These are phyloP conservation scores for Simmondsia chinensis DNA, from an alignment of 148 eudicot species.

Conservation along the genomic window DNA sequence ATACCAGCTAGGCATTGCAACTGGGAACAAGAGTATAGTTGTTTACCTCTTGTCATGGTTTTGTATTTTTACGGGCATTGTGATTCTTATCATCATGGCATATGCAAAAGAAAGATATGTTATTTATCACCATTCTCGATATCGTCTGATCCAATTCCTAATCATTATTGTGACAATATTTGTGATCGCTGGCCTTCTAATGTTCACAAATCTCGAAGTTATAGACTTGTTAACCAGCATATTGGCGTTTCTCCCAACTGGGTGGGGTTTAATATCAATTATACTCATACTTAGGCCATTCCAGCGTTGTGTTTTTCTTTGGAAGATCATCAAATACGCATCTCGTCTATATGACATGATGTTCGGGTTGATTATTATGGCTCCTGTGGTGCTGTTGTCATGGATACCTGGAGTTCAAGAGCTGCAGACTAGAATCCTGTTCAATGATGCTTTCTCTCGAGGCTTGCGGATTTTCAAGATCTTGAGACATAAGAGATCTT, in stretches of 20 bases:
- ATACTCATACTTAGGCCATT: slow-evolving; percentile 67
- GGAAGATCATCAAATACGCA: slow-evolving; percentile 57
- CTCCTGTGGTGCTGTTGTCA: slow-evolving; percentile 67
- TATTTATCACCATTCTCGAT: slow-evolving; percentile 73
- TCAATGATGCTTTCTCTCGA: slow-evolving; percentile 86
- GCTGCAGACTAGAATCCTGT: slow-evolving; percentile 93
- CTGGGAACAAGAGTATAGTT: slow-evolving; percentile 52
- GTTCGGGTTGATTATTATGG: slow-evolving; percentile 81
- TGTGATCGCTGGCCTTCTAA: slow-evolving; percentile 44
- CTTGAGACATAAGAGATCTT: slow-evolving; percentile 48
- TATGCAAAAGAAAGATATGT: slow-evolving; percentile 64
- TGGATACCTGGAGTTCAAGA: slow-evolving; percentile 96
- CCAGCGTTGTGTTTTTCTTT: slow-evolving; percentile 36
- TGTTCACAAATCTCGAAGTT: slow-evolving; percentile 55
- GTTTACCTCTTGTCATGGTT: slow-evolving; percentile 91
- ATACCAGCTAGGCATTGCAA: slow-evolving; percentile 71
- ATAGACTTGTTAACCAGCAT: slow-evolving; percentile 66
- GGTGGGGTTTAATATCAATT: slow-evolving; percentile 82
- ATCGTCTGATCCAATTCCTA: slow-evolving; percentile 80
- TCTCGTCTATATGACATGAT: slow-evolving; percentile 77
- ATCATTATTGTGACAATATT: slow-evolving; percentile 40
- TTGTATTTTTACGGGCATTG: slow-evolving; percentile 54
- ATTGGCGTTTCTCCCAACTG: slow-evolving; percentile 84
- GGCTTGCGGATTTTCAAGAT: slow-evolving; percentile 82
- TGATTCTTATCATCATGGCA: slow-evolving; percentile 30